Conservation (phyloP, 805 yeast genomes). For the Maudiozyma turicensis region DNA sequence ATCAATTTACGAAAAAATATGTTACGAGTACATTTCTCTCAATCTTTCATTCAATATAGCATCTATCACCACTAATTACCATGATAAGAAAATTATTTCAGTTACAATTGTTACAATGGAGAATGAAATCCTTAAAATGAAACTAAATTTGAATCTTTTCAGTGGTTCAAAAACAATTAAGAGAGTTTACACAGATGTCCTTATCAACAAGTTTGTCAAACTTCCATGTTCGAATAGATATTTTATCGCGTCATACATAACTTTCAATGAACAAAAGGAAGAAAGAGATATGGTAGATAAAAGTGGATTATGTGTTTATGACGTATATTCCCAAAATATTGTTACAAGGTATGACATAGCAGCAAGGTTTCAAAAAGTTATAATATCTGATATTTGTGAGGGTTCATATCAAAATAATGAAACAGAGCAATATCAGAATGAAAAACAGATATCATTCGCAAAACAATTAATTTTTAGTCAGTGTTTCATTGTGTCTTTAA, state of each 20-base stretch:
- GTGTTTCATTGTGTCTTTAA: conserved; percentile 31
- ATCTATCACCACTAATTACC: neutral
- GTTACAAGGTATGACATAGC: conserved; percentile 8
- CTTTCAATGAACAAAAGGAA: neutral
- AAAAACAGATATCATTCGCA: conserved; percentile 19
- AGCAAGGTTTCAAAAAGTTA: conserved; percentile 13
- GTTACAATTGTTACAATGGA: neutral
- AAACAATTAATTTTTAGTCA: conserved; percentile 28
- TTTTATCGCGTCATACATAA: conserved; percentile 6
- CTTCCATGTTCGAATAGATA: conserved; percentile 12
- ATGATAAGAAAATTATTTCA: too few species aligned
- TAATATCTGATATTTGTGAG: conserved; percentile 13
- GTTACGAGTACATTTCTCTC: neutral
- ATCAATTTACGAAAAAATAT: neutral
- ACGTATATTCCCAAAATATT: conserved; percentile 6
- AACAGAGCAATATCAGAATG: neutral
- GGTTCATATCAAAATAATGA: conserved; percentile 7
- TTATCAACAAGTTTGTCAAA: conserved; percentile 8
- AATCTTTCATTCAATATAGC: neutral
- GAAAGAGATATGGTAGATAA: neutral
- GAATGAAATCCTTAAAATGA: neutral
- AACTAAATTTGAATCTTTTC: neutral
- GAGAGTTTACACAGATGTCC: neutral
- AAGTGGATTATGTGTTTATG: conserved; percentile 9
- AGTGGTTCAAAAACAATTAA: neutral